A percentile compares a stretch with the other conserved stretches of the same genome.
Conservation (phyloP, 768 basidiomycete genomes). For the Mycena pura region DNA sequence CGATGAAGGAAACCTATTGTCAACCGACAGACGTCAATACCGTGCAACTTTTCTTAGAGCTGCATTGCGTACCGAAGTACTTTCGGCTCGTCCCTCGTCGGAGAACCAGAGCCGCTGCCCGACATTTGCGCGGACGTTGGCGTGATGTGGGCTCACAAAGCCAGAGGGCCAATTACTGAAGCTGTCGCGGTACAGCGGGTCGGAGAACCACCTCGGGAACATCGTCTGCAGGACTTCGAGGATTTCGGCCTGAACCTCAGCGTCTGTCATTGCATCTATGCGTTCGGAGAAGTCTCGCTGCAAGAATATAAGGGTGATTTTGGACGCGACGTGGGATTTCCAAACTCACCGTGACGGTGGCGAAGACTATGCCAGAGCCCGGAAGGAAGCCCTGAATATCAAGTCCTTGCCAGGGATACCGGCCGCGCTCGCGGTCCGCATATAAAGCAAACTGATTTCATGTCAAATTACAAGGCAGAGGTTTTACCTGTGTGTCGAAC, state of each 20-base stretch:
- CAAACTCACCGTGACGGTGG: conserved; percentile 50
- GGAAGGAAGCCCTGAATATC: conserved; percentile 65
- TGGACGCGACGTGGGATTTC: conserved; percentile 15
- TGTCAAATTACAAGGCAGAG: background rate
- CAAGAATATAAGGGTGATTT: background rate
- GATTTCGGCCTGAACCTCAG: conserved; percentile 57
- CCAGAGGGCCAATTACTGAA: conserved; percentile 77
- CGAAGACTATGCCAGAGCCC: conserved; percentile 63
- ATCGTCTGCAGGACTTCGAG: conserved; percentile 63
- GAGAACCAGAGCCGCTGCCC: conserved; percentile 62
- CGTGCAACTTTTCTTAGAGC: background rate
- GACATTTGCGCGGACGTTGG: conserved; percentile 63
- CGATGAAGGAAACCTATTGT: conserved; percentile 62
- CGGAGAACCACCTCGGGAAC: conserved; percentile 64
- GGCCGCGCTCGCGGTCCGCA: conserved; percentile 62
- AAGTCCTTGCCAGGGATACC: conserved; percentile 73
- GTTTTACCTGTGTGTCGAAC: conserved; percentile 47
- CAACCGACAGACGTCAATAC: background rate
- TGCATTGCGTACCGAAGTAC: conserved; percentile 58
- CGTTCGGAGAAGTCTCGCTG: conserved; percentile 69
- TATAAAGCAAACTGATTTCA: conserved; percentile 56
- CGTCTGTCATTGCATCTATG: conserved; percentile 57
- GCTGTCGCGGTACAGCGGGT: conserved; percentile 63
- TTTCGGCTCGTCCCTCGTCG: conserved; percentile 64
- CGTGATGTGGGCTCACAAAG: conserved; percentile 58